A percentile compares a stretch with the other conserved stretches of the same genome.
Conservation (phyloP, 306 rosid genomes). For the Geum urbanum region DNA sequence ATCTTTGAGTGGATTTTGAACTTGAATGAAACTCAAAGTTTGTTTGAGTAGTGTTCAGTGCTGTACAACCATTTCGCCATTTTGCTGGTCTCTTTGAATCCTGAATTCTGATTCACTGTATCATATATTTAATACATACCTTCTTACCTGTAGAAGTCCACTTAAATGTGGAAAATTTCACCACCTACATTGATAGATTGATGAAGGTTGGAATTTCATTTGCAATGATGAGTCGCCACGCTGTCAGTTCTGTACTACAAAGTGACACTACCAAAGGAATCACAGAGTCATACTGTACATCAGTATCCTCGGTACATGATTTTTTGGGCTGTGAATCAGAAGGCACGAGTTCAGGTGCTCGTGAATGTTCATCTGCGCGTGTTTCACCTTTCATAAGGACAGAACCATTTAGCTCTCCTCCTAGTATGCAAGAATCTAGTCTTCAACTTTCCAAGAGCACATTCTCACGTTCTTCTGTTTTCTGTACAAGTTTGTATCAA, state of each 20-base stretch:
- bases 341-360: constrained; percentile 19
- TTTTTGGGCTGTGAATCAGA: constrained; percentile 29
- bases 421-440: constrained; percentile 12
- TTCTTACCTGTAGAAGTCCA: neutral
- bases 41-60: neutral
- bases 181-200: neutral
- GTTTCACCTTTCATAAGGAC: constrained; percentile 32
- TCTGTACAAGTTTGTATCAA: constrained; percentile 45
- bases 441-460: constrained; percentile 18
- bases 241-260: constrained; percentile 17
- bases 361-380: constrained; percentile 24
- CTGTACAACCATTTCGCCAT: neutral
- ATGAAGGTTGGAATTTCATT: constrained; percentile 25
- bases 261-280: constrained; percentile 24
- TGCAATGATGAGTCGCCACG: constrained; percentile 23
- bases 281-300: constrained; percentile 19
- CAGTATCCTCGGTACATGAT: constrained; percentile 20
- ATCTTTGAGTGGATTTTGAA: neutral
- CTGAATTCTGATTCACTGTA: constrained; percentile 9
- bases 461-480: constrained; percentile 40
- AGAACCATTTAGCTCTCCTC: constrained; percentile 21
- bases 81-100: constrained; percentile 1
- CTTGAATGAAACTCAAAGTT: neutral
- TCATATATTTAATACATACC: neutral
- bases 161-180: neutral